A percentile compares a stretch with the other conserved stretches of the same genome.
Evolutionary conservation across 108 stramenopile species (phyloP).

Genomic region (Parmales sp.): DNA sequence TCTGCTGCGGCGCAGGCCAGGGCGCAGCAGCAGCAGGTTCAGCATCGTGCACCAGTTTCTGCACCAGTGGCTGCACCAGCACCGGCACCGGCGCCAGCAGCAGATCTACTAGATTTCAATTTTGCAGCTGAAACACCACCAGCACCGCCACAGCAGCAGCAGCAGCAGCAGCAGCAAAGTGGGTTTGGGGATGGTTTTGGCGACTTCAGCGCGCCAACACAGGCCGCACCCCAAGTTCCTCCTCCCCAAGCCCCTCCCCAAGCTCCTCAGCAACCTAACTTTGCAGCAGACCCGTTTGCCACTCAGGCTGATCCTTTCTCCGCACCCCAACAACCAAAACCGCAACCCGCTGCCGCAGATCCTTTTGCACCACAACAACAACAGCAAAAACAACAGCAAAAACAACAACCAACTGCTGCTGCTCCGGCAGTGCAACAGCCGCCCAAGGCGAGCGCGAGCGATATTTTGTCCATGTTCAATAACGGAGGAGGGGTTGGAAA

Average conservation of each 20-base stretch:
- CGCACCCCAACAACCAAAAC: background rate
- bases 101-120: background rate
- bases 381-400: background rate
- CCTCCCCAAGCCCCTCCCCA: background rate
- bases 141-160: conserved; percentile 2
- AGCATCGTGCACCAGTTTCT: background rate
- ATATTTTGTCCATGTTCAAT: background rate
- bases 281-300: background rate
- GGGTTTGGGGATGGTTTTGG: background rate
- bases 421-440: too few relatives aligned
- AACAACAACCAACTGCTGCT: background rate
- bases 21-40: background rate
- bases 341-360: background rate
- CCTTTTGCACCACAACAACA: background rate
- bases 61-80: background rate
- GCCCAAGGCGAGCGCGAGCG: background rate
- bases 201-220: background rate
- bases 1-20: background rate
- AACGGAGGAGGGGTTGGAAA: too few relatives aligned
- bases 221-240: background rate
- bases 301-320: too few relatives aligned
- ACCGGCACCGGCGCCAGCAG: background rate
- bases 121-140: background rate
- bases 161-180: background rate
- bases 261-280: background rate